Evolutionary conservation across 2,329 filamentous ascomycete species (phyloP), one percentile per base, ranked within the genome.

Genomic region (Hortaea werneckii): DNA sequence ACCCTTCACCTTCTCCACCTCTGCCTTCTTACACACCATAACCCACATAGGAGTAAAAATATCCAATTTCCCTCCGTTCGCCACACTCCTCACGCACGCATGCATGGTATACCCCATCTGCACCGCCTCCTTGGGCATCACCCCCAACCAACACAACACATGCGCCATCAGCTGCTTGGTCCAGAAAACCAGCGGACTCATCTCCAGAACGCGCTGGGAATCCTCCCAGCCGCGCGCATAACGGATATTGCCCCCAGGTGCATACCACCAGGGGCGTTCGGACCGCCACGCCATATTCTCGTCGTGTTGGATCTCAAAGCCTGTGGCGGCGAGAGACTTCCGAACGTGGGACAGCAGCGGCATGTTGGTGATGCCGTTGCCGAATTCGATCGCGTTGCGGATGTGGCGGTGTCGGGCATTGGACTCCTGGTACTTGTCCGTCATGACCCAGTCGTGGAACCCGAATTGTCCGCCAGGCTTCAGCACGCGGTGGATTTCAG

Each of bases 381-480:
- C 61, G 5, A 54, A 47, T 41, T 64, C 61, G 26, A 64, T 55
- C 1, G 50, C 49, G 11, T 56, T 50, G 8, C 59, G 52, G 28
- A 62, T 57, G 1, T 42, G 45, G 9, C 54, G 45, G 44, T 63
- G 59, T 7, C 46, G 20, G 6, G 47, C 35, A 41, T 60, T 51
- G 11, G 37, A 38, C 2, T 52, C 49, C 47, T 64, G 54, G 35
- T 53, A 62, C 9, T 42, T 47, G 28, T 56, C 54, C 8, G 58
- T 63, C 49, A 63, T 54, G 37, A 63, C 54, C 60, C 59, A 60
- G 41, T 64, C 60, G 27, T 54, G 53, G 8, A 58, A 50, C 4
- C 55, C 60, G 46, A 62, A 57, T 7, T 44, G 26, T 5, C 53
- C 59, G 5, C 57, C 58, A 1, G 55, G 57, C 41, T 60, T 63